phyloP scores from a whole-genome alignment of 2,329 filamentous ascomycete species.

The Aspergillus uvarum region DNA sequence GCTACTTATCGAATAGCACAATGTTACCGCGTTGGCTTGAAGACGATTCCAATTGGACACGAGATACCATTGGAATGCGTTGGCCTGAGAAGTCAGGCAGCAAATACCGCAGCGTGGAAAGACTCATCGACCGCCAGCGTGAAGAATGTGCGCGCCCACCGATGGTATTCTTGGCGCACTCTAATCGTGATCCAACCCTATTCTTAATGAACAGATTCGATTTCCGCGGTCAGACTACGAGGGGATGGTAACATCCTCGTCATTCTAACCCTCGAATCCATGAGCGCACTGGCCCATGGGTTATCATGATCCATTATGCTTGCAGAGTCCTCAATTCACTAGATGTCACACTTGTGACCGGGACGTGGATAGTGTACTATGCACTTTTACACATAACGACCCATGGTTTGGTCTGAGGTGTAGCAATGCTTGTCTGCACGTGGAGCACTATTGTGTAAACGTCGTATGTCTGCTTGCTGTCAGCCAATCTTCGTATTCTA shows the following conservation, averaged over 20 bases:
- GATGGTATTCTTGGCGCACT: not conserved
- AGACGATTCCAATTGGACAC: not conserved
- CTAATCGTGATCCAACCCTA: not conserved
- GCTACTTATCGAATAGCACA: not conserved
- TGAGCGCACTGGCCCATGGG: not conserved
- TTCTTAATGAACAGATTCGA: not conserved
- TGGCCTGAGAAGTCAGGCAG: not conserved
- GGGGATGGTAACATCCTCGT: not conserved
- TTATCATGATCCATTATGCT: not conserved
- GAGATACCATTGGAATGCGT: not conserved
- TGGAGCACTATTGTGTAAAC: too few species aligned
- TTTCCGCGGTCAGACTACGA: not conserved
- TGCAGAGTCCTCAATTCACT: not conserved
- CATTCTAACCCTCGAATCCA: not conserved
- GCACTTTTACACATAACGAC: too few species aligned
- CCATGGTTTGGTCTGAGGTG: too few species aligned
- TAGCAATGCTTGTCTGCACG: too few species aligned
- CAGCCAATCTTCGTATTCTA: too few species aligned
- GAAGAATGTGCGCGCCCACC: not conserved
- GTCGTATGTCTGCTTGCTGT: too few species aligned
- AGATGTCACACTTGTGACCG: too few species aligned
- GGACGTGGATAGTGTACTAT: too few species aligned
- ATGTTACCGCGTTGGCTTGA: not conserved
- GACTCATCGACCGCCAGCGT: not conserved
- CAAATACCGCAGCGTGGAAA: not conserved